These are phyloP conservation scores for Rosa rugosa DNA, from an alignment of 306 rosid genomes.

Conservation along the genomic window DNA sequence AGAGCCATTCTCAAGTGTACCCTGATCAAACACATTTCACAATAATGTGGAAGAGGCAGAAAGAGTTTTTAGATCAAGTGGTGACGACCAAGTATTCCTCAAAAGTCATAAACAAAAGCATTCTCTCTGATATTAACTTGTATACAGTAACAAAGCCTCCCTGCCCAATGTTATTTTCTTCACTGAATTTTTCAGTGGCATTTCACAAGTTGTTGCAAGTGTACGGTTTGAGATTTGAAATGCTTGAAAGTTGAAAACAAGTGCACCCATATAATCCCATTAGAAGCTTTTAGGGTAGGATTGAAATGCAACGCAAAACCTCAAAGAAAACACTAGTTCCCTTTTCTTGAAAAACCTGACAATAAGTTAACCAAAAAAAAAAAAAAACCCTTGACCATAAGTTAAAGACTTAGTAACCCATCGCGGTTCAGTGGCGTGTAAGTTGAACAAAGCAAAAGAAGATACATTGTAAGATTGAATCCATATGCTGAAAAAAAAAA, in stretches of 20 bases:
- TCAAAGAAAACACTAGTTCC: not conserved
- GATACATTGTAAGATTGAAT: too few species aligned
- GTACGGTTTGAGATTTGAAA: constrained; percentile 53
- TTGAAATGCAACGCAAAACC: not conserved
- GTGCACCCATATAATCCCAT: constrained; percentile 28
- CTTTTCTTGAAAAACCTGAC: not conserved
- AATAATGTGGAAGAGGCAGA: constrained; percentile 14
- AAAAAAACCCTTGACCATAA: too few species aligned
- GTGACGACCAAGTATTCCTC: constrained; percentile 4
- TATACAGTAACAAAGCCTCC: constrained; percentile 91
- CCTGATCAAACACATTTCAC: constrained; percentile 41
- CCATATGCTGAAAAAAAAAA: too few species aligned
- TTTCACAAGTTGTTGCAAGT: constrained; percentile 53
- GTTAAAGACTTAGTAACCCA: not conserved
- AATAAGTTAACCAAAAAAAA: too few species aligned
- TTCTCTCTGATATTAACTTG: constrained; percentile 49
- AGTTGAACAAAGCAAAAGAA: not conserved
- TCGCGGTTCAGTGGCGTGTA: not conserved
- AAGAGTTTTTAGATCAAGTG: constrained; percentile 12
- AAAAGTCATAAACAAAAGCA: constrained; percentile 4
- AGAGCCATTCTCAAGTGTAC: constrained; percentile 51
- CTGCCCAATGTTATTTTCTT: constrained; percentile 60
- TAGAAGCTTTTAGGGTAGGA: constrained; percentile 8
- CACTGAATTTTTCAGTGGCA: constrained; percentile 58
- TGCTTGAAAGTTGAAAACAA: constrained; percentile 36